Percentiles rank a stretch among this genome's conserved stretches.
phyloP scores from a whole-genome alignment of 139 green algal genomes.

The Volvox africanus region DNA sequence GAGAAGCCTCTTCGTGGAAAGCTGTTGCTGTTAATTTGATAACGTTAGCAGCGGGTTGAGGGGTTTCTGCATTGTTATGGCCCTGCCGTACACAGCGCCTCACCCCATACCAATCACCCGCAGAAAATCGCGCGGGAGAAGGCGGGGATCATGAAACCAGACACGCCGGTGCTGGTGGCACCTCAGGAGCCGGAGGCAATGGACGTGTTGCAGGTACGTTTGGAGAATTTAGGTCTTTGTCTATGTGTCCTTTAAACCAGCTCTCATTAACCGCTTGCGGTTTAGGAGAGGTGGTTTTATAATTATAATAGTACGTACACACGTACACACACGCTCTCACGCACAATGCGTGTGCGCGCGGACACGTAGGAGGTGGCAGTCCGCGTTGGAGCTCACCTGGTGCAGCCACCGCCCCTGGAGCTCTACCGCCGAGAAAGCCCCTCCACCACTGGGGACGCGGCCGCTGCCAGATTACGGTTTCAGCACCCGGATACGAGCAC shows the following conservation, averaged over 20 bases:
- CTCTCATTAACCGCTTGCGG: too few relatives aligned
- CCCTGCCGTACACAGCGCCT: neutral
- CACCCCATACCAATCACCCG: neutral
- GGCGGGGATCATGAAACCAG: constrained; percentile 92
- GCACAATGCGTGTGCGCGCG: too few relatives aligned
- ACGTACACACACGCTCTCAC: too few relatives aligned
- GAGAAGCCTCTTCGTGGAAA: too few relatives aligned
- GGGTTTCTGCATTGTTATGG: neutral
- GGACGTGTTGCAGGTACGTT: constrained; percentile 32
- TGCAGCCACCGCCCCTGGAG: constrained; percentile 52
- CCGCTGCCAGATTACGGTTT: too few relatives aligned
- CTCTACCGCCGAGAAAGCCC: neutral
- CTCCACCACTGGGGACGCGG: too few relatives aligned
- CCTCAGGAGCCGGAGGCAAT: constrained; percentile 88
- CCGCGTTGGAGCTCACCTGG: constrained; percentile 53
- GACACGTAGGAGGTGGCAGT: constrained; percentile 56
- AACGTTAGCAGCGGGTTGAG: neutral
- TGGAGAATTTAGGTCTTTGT: too few relatives aligned
- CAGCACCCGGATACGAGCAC: too few relatives aligned
- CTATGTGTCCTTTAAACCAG: too few relatives aligned
- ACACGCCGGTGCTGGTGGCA: constrained; percentile 80
- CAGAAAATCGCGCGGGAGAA: constrained; percentile 95
- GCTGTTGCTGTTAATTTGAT: too few relatives aligned
- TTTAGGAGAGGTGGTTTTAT: too few relatives aligned
- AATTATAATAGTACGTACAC: too few relatives aligned